These are phyloP conservation scores for Penicillium sp. DNA, from an alignment of 2,329 filamentous ascomycete species.

Conservation along the genomic window DNA sequence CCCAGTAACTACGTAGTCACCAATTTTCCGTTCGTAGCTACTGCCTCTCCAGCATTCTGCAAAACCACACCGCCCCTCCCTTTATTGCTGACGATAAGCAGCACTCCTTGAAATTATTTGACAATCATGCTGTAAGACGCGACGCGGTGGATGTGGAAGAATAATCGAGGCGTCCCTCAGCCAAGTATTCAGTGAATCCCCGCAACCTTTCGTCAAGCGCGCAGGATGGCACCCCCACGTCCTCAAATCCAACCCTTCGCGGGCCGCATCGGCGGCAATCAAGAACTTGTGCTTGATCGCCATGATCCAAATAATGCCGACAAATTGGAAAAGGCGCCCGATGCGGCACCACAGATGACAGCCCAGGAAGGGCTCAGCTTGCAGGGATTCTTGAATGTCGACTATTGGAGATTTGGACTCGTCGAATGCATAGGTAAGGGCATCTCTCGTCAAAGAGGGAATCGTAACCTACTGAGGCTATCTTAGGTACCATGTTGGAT, in stretches of 20 bases:
- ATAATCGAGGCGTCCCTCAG: not conserved
- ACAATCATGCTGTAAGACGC: not conserved
- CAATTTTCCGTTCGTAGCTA: not conserved
- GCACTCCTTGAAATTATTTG: not conserved
- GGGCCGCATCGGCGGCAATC: constrained; percentile 39
- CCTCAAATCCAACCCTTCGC: constrained; percentile 26
- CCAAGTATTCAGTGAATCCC: not conserved
- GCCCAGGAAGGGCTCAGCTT: constrained; percentile 36
- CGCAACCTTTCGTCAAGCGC: not conserved
- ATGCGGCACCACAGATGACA: constrained; percentile 44
- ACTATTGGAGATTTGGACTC: constrained; percentile 44
- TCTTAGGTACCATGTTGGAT: not conserved
- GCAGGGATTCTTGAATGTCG: constrained; percentile 31
- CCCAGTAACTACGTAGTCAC: not conserved
- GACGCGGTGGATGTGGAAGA: not conserved
- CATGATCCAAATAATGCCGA: constrained; percentile 29
- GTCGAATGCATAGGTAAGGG: constrained; percentile 39
- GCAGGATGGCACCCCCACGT: not conserved
- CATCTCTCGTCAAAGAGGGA: too few species aligned
- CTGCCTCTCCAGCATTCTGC: not conserved
- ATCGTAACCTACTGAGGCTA: too few species aligned
- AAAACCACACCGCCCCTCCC: not conserved
- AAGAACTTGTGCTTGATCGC: constrained; percentile 34
- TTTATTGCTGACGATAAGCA: not conserved
- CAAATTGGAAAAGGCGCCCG: constrained; percentile 35